Conservation (phyloP, 2,329 filamentous ascomycete genomes). For the Aspergillus sp. region DNA sequence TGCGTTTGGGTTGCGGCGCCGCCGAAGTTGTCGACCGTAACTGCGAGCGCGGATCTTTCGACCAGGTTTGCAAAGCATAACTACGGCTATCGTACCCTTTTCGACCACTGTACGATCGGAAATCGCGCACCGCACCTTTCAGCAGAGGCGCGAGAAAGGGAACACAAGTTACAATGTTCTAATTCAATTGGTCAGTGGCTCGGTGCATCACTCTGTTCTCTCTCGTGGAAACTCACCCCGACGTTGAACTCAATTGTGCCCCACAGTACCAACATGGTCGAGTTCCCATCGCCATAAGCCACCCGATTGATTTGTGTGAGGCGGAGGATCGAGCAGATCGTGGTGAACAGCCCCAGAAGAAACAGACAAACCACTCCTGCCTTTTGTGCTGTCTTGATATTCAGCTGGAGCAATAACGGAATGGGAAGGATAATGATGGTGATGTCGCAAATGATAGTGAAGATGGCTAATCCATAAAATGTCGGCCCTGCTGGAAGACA, state of each 20-base stretch:
- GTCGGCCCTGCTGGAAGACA: conserved; percentile 53
- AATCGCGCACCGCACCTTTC: conserved; percentile 28
- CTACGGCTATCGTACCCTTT: conserved; percentile 37
- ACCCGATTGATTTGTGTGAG: conserved; percentile 56
- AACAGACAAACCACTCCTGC: conserved; percentile 56
- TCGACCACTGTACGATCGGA: conserved; percentile 42
- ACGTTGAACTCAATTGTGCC: conserved; percentile 61
- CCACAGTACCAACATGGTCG: conserved; percentile 60
- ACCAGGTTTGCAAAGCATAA: conserved; percentile 30
- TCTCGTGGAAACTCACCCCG: conserved; percentile 46
- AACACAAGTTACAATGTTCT: conserved; percentile 41
- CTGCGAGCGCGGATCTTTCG: conserved; percentile 19
- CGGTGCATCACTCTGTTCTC: not conserved
- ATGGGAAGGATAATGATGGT: conserved; percentile 55
- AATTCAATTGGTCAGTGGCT: not conserved
- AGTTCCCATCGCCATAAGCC: conserved; percentile 55
- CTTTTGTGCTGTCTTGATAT: conserved; percentile 54
- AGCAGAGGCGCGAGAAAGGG: conserved; percentile 37
- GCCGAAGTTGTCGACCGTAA: conserved; percentile 1
- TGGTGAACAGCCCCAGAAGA: conserved; percentile 57
- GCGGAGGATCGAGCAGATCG: conserved; percentile 56
- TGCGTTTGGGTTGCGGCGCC: conserved; percentile 16
- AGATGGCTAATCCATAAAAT: conserved; percentile 55
- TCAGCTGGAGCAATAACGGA: conserved; percentile 53
- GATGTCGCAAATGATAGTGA: conserved; percentile 56